These are phyloP conservation scores for Pseudomassariella vexata DNA, from an alignment of 2,329 filamentous ascomycete genomes.

Conservation along the genomic window DNA sequence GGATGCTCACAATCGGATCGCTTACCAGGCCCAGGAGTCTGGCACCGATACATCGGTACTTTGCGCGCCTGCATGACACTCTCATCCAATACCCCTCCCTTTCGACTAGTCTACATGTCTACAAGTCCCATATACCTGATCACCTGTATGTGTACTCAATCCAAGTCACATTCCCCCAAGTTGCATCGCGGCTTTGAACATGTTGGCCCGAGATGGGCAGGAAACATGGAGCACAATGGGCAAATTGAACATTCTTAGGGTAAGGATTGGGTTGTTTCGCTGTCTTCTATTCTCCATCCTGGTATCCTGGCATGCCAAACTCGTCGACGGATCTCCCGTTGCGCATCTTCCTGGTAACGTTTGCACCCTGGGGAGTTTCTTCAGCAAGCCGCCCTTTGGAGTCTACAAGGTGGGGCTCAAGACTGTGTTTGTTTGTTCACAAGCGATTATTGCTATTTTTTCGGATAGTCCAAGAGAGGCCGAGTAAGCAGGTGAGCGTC, in stretches of 20 bases:
- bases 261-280: slow-evolving; percentile 19
- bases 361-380: slow-evolving; percentile 20
- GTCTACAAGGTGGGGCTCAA: slow-evolving; percentile 12
- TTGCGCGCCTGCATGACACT: no score
- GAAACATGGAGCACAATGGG: slow-evolving; percentile 11
- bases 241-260: slow-evolving; percentile 25
- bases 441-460: slow-evolving; percentile 16
- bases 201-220: slow-evolving; percentile 14
- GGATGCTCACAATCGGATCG: slow-evolving; percentile 11
- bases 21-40: slow-evolving; percentile 15
- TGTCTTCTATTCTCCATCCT: slow-evolving; percentile 11
- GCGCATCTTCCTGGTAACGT: slow-evolving; percentile 17
- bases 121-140: slow-evolving; percentile 17
- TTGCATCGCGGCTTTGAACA: no score
- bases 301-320: slow-evolving; percentile 24
- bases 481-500: slow-evolving; percentile 7
- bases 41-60: no score
- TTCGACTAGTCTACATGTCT: slow-evolving; percentile 12
- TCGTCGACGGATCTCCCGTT: slow-evolving; percentile 9
- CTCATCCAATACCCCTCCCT: slow-evolving; percentile 14
- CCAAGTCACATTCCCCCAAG: slow-evolving; percentile 24
- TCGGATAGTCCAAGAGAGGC: slow-evolving; percentile 10
- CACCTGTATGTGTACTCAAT: slow-evolving; percentile 23
- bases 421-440: slow-evolving; percentile 16
- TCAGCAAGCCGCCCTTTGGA: slow-evolving; percentile 21